Conservation (phyloP, 208 protist genomes). For the Crithidia sp. region DNA sequence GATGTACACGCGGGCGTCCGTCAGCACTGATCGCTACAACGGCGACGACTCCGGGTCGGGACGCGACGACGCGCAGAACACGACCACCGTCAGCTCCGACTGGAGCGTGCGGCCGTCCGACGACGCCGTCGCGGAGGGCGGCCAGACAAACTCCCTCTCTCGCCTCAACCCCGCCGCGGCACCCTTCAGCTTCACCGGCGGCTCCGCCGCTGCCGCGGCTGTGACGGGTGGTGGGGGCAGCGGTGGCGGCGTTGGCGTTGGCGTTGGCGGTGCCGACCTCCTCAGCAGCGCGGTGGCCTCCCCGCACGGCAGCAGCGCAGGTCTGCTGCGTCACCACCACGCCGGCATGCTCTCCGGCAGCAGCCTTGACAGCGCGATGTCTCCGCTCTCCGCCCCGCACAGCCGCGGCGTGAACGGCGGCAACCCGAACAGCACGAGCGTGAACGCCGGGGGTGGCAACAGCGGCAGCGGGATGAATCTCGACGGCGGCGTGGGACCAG, state of each 20-base stretch:
- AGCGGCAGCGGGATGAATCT: slow-evolving; percentile 2
- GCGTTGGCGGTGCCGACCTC: not conserved
- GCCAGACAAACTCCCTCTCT: slow-evolving; percentile 24
- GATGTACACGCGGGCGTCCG: slow-evolving; percentile 19
- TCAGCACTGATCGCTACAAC: slow-evolving; percentile 33
- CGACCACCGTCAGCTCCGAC: slow-evolving; percentile 33
- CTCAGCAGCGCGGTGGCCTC: not conserved
- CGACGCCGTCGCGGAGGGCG: slow-evolving; percentile 14
- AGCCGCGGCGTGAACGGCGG: slow-evolving; percentile 4
- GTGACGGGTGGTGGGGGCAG: not conserved
- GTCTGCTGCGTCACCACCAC: slow-evolving; percentile 7
- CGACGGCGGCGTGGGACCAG: slow-evolving; percentile 20
- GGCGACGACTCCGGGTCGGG: slow-evolving; percentile 25
- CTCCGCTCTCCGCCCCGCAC: not conserved
- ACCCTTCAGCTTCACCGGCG: slow-evolving; percentile 37
- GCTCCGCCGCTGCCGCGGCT: slow-evolving; percentile 6
- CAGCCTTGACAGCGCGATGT: slow-evolving; percentile 15
- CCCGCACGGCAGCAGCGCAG: not conserved
- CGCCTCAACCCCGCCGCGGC: slow-evolving; percentile 35
- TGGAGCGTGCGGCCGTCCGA: slow-evolving; percentile 41
- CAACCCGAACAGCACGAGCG: slow-evolving; percentile 3
- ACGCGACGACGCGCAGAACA: slow-evolving; percentile 34
- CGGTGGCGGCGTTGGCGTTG: not conserved
- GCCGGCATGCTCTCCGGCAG: slow-evolving; percentile 3
- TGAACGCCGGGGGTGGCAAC: not conserved